Percentiles rank a stretch among this genome's conserved stretches.
Evolutionary conservation across 345 rosid genomes (phyloP).

Genomic region (Eucalyptus leucophloia): DNA sequence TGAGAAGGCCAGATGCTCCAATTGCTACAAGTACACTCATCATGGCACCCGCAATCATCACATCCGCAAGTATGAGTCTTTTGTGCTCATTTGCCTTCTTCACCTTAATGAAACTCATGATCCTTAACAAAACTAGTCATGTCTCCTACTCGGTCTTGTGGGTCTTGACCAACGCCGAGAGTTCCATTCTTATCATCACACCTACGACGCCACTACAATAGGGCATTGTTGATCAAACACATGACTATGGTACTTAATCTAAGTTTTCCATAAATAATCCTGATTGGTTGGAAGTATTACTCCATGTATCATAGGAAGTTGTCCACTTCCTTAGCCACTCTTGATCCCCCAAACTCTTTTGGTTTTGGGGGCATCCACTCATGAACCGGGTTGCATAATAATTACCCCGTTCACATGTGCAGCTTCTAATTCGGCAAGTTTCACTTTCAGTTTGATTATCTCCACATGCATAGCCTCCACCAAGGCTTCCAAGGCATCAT

Average conservation of each 20-base stretch:
- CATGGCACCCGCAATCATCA: not conserved
- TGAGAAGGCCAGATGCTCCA: not conserved
- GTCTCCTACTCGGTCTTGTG: not conserved
- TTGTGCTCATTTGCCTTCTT: not conserved
- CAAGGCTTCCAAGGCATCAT: not conserved
- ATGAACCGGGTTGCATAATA: not conserved
- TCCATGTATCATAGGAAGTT: not conserved
- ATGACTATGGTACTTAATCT: accelerated
- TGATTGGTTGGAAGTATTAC: not conserved
- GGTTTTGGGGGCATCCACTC: not conserved
- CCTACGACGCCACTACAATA: not conserved
- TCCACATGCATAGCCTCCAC: not conserved
- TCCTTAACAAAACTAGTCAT: too few relatives aligned
- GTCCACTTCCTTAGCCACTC: not conserved
- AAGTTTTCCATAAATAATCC: not conserved
- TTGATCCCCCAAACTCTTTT: not conserved
- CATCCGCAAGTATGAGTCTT: not conserved
- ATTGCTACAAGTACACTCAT: not conserved
- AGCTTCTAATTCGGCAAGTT: not conserved
- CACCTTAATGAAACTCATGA: not conserved
- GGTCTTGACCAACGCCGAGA: not conserved
- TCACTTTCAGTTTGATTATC: not conserved
- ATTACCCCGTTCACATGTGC: not conserved
- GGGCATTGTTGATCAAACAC: not conserved
- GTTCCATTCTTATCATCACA: not conserved